Conservation (phyloP, 2,329 filamentous ascomycete genomes). For the Cytospora piceicola region DNA sequence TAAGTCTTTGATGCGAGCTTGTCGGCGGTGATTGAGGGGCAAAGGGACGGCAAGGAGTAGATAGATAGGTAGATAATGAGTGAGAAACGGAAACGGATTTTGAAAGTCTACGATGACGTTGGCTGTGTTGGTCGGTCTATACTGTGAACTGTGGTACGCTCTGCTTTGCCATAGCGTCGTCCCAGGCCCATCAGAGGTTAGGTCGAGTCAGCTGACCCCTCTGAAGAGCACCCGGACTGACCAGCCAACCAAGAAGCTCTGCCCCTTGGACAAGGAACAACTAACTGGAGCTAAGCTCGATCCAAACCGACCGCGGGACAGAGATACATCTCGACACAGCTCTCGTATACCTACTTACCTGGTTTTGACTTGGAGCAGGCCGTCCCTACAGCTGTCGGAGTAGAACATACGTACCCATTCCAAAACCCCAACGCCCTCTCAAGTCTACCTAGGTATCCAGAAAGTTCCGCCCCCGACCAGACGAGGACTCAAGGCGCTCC, state of each 20-base stretch:
- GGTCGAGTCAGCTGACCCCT: constrained; percentile 15
- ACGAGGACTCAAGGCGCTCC: not conserved
- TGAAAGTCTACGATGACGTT: constrained; percentile 1
- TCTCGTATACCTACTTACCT: not conserved
- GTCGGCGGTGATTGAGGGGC: constrained; percentile 4
- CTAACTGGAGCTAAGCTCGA: not conserved
- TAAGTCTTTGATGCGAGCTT: constrained; percentile 11
- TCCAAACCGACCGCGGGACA: not conserved
- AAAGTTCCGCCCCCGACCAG: not conserved
- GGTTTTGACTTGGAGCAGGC: not conserved
- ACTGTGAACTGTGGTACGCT: not conserved
- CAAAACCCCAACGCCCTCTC: not conserved
- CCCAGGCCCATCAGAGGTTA: not conserved
- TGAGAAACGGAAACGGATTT: constrained; percentile 3
- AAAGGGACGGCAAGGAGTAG: constrained; percentile 1
- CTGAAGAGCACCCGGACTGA: not conserved
- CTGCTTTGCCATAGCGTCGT: not conserved
- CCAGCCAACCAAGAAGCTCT: not conserved
- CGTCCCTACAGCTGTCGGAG: not conserved
- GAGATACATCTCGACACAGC: not conserved
- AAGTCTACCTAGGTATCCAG: not conserved
- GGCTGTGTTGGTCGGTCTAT: not conserved
- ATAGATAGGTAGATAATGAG: constrained; percentile 7
- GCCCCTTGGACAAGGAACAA: not conserved
- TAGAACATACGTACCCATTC: too few species aligned